Base-by-base conservation (phyloP, 176 grass and related monocot genomes). In the Raddia distichophylla region DNA sequence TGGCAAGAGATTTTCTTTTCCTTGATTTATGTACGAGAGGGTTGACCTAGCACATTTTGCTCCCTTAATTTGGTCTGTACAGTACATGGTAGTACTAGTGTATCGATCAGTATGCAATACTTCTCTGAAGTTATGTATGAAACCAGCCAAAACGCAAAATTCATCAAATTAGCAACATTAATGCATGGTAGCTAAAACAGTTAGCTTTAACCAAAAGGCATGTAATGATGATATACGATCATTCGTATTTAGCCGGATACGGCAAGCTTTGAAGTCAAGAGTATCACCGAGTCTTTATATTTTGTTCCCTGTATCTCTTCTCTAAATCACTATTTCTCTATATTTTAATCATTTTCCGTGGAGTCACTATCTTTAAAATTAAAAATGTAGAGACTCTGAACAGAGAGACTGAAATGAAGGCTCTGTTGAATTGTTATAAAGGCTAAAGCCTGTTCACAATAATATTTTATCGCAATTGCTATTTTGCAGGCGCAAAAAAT, bases 11-110 rank as follows among this genome's bases (percentile, higher is more conserved):
- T 70, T 63, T 82, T 7, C 7, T 70, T 70, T 82, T 7, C 10
- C 32, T 10, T 16, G 45, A 47, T 69, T 61, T 37, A 48, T 13
- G n/a, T n/a, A n/a, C 55, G 59, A 33, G 59, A 53, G 10, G 10
- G 64, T 70, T 82, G 79, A 87, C 73, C 64, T 60, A 7, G 46
- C 46, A 22, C 33, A 69, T 73, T 49, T 79, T 6, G 37, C 42
- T 20, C 18, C 14, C 10, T 2, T 6, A 37, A 13, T 80, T 33
- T 69, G 43, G n/a, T 53, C 70, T 75, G 51, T 46, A 40, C 37
- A 40, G 27, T 27, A 45, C 49, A 70, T 42, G 45, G 16, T 50
- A 42, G 10, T 50, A 27, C 12, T 50, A 34, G 47, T 67, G 7
- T 32, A 50, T 60, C 18, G 1, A 22, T 18, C 55, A 61, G 6